Percentiles rank a stretch among this genome's conserved stretches.
Conservation (phyloP, 2,329 filamentous ascomycete species). For the Hymenoscyphus infarciens region DNA sequence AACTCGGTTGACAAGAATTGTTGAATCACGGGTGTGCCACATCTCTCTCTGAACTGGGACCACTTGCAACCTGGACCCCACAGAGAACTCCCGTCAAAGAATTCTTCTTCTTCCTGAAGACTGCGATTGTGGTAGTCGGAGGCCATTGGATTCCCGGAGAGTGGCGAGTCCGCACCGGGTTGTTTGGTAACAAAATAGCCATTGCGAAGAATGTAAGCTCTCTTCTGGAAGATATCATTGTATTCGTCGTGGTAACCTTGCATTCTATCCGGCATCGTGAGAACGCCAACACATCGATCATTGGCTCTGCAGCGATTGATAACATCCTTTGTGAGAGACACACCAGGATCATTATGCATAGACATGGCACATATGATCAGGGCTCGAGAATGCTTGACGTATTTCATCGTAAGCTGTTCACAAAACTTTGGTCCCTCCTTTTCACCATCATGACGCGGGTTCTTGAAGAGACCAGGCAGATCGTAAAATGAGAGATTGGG, state of each 20-base stretch:
- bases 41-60: neutral
- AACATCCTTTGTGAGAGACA: slow-evolving; percentile 65
- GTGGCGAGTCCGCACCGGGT: slow-evolving; percentile 39
- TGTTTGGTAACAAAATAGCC: slow-evolving; percentile 78
- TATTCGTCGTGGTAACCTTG: slow-evolving; percentile 55
- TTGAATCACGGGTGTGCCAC: neutral
- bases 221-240: slow-evolving; percentile 58
- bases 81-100: slow-evolving; percentile 43
- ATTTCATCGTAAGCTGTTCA: slow-evolving; percentile 64
- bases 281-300: slow-evolving; percentile 64
- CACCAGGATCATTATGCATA: slow-evolving; percentile 75
- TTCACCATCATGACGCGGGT: slow-evolving; percentile 60
- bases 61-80: slow-evolving; percentile 43
- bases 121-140: slow-evolving; percentile 43
- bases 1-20: neutral
- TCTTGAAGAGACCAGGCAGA: slow-evolving; percentile 76
- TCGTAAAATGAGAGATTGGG: slow-evolving; percentile 81
- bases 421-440: slow-evolving; percentile 66
- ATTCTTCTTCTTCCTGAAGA: slow-evolving; percentile 45
- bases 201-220: slow-evolving; percentile 60
- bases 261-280: slow-evolving; percentile 82
- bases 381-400: slow-evolving; percentile 65
- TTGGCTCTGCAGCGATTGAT: slow-evolving; percentile 56
- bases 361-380: slow-evolving; percentile 75
- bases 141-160: neutral